Evolutionary conservation across 106 monocot genomes (phyloP).

Genomic region (Dioscorea zingiberensis): DNA sequence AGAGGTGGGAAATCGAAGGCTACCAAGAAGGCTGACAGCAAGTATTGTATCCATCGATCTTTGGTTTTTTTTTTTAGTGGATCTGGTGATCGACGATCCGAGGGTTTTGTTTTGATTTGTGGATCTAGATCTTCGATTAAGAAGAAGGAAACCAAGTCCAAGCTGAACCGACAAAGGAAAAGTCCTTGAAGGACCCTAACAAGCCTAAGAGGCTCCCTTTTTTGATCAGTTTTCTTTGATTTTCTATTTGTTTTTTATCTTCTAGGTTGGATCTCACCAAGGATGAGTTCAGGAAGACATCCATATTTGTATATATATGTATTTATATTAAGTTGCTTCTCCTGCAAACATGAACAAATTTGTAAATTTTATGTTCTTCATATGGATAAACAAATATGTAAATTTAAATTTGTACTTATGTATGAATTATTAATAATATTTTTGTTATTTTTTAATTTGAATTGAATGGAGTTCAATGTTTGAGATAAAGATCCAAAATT

Average conservation of each 20-base stretch:
- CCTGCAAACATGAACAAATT: no score
- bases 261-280: conserved; percentile 8
- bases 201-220: conserved; percentile 35
- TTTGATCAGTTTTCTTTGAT: neutral
- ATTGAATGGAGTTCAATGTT: no score
- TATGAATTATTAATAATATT: no score
- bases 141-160: conserved; percentile 20
- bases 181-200: conserved; percentile 36
- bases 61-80: neutral
- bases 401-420: no score
- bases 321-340: no score
- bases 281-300: conserved; percentile 81
- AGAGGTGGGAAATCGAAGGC: conserved; percentile 5
- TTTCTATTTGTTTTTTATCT: neutral
- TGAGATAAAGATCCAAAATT: no score
- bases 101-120: conserved; percentile 3
- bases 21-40: conserved; percentile 2
- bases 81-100: neutral
- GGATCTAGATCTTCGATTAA: conserved; percentile 45
- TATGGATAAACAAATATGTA: no score
- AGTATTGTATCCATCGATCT: neutral
- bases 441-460: no score
- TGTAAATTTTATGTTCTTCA: no score
- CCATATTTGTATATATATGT: no score
- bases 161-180: conserved; percentile 18